These are phyloP conservation scores for Fusarium foetens DNA, from an alignment of 2,329 filamentous ascomycete genomes.

Conservation along the genomic window DNA sequence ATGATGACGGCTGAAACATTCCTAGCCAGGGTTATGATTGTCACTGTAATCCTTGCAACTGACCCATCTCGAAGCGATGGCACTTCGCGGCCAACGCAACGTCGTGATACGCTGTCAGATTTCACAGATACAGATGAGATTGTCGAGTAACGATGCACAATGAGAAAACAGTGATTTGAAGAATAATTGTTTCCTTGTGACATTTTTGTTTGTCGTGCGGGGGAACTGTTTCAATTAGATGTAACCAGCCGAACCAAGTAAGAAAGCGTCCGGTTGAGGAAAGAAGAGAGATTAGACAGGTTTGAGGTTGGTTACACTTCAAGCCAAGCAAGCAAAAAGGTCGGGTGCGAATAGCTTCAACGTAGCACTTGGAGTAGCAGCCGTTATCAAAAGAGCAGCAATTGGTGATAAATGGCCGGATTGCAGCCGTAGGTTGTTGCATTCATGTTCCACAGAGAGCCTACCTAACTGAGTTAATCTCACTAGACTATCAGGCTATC, in stretches of 20 bases:
- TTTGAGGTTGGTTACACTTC: conserved; percentile 16
- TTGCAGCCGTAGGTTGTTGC: conserved; percentile 30
- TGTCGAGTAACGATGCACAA: conserved; percentile 12
- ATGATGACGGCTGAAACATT: neutral
- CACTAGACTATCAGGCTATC: conserved; percentile 4
- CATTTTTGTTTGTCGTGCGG: conserved; percentile 13
- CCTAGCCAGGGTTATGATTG: neutral
- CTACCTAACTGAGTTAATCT: neutral
- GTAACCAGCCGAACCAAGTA: conserved; percentile 13
- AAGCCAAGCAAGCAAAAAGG: neutral
- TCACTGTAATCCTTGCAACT: neutral
- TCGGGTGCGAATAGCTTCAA: conserved; percentile 27
- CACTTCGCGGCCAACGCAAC: conserved; percentile 7
- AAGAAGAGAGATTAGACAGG: conserved; percentile 1
- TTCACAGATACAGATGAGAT: conserved; percentile 2
- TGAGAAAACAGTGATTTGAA: neutral
- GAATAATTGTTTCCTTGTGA: neutral
- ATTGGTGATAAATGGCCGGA: conserved; percentile 34
- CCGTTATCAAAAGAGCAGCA: conserved; percentile 8
- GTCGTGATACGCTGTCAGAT: conserved; percentile 19
- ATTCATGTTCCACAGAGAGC: conserved; percentile 24
- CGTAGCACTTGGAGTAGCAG: conserved; percentile 18
- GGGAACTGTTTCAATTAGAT: conserved; percentile 15
- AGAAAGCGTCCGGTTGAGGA: neutral
- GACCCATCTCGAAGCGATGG: neutral